Evolutionary conservation across 257 asterid species (phyloP).

Genomic region (Solanum etuberosum): DNA sequence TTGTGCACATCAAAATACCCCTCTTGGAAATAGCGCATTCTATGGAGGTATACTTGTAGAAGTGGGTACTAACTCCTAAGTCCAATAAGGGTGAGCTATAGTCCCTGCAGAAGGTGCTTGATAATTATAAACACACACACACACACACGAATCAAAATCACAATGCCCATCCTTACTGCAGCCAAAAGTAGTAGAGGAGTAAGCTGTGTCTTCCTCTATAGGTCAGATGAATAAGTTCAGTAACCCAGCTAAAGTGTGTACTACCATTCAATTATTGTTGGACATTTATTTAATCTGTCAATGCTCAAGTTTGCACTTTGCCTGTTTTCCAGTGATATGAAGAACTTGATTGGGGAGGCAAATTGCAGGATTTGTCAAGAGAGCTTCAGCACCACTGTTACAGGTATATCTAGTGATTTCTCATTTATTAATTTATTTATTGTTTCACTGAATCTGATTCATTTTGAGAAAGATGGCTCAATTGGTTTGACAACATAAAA

Average conservation of each 20-base stretch:
- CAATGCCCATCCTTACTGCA: neutral
- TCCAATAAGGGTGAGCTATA: neutral
- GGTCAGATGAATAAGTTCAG: neutral
- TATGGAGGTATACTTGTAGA: neutral
- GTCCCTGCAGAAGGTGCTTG: neutral
- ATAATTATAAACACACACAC: neutral
- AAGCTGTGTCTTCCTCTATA: neutral
- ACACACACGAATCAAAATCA: neutral
- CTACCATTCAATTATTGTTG: neutral
- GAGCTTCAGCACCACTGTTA: conserved; percentile 78
- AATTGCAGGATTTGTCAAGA: conserved; percentile 76
- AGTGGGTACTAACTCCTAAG: neutral
- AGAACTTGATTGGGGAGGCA: conserved; percentile 77
- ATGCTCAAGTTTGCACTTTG: neutral
- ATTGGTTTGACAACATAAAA: neutral
- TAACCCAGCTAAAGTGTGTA: neutral
- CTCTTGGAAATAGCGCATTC: neutral
- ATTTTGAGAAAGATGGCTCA: neutral
- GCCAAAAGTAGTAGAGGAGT: neutral
- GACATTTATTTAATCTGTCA: neutral
- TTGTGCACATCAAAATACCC: neutral
- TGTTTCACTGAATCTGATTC: neutral
- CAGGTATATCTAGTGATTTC: conserved; percentile 14
- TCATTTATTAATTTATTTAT: neutral
- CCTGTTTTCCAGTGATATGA: conserved; percentile 60